Evolutionary conservation across 2,329 filamentous ascomycete genomes (phyloP).

Genomic region (Phialophora macrospora): DNA sequence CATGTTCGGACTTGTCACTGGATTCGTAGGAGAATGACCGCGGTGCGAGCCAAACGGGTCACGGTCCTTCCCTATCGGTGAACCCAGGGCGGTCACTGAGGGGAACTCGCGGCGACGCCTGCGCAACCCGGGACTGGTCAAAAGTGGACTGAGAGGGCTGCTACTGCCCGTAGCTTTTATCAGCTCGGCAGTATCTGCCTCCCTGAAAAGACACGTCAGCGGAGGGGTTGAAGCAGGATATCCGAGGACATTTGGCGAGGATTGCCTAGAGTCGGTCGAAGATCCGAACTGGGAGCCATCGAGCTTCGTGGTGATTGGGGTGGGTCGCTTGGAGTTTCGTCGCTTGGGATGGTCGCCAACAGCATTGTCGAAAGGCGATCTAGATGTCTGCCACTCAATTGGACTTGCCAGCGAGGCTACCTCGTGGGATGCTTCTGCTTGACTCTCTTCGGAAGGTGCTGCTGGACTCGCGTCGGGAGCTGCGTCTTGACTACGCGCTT

Average conservation of each 20-base stretch:
- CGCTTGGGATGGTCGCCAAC: neutral
- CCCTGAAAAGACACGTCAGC: neutral
- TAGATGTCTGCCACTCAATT: neutral
- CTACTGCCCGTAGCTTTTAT: neutral
- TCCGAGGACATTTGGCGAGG: neutral
- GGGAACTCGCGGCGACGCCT: neutral
- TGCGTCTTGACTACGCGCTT: neutral
- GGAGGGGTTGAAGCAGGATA: neutral
- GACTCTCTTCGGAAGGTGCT: neutral
- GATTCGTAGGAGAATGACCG: neutral
- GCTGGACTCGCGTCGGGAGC: neutral
- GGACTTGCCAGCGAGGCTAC: neutral
- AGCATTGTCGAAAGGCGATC: neutral
- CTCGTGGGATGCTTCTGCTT: neutral
- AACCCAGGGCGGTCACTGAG: neutral
- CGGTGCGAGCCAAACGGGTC: neutral
- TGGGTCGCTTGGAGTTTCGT: neutral
- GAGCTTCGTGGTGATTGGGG: neutral
- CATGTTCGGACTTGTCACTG: neutral
- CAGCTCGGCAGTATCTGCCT: neutral
- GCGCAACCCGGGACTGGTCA: neutral
- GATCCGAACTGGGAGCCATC: neutral
- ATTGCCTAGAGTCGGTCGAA: neutral
- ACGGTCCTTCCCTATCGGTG: neutral
- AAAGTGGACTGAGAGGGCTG: neutral